phyloP scores from a whole-genome alignment of 768 basidiomycete genomes.

The Porpolomopsis calyptriformis region DNA sequence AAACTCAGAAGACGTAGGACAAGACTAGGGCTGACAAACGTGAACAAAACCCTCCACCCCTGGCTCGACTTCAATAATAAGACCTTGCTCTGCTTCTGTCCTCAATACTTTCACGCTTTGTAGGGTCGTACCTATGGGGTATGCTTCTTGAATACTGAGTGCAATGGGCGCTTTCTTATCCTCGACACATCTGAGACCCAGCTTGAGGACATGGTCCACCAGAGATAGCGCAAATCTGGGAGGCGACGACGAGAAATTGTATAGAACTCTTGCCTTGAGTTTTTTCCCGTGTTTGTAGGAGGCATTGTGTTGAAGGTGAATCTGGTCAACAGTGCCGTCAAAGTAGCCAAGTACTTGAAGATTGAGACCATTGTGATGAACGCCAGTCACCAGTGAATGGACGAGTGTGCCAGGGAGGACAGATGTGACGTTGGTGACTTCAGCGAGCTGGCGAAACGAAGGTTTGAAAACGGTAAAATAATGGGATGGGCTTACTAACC shows the following conservation, averaged over 20 bases:
- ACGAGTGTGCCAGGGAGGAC: constrained; percentile 82
- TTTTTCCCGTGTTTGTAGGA: constrained; percentile 57
- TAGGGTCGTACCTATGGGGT: constrained; percentile 65
- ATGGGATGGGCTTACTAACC: constrained; percentile 30
- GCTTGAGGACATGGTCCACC: constrained; percentile 55
- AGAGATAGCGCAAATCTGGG: constrained; percentile 78
- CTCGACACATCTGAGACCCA: constrained; percentile 32
- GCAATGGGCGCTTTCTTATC: constrained; percentile 14
- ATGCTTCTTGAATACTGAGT: constrained; percentile 38
- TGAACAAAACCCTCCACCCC: constrained; percentile 76
- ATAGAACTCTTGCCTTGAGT: constrained; percentile 77
- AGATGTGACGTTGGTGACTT: constrained; percentile 68
- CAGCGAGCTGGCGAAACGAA: constrained; percentile 44
- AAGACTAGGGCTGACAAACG: constrained; percentile 37
- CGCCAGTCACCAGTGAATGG: constrained; percentile 69
- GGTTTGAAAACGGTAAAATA: constrained; percentile 5
- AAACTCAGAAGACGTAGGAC: constrained; percentile 6
- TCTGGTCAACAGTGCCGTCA: constrained; percentile 77
- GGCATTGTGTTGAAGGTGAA: constrained; percentile 51
- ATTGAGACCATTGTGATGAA: constrained; percentile 65
- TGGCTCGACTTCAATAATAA: constrained; percentile 56
- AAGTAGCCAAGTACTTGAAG: constrained; percentile 88
- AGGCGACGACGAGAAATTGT: constrained; percentile 64
- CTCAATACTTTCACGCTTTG: constrained; percentile 62
- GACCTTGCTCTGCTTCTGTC: constrained; percentile 74